phyloP scores from a whole-genome alignment of 371 early-diverging fungal genomes.

The Mortierella sp. region DNA sequence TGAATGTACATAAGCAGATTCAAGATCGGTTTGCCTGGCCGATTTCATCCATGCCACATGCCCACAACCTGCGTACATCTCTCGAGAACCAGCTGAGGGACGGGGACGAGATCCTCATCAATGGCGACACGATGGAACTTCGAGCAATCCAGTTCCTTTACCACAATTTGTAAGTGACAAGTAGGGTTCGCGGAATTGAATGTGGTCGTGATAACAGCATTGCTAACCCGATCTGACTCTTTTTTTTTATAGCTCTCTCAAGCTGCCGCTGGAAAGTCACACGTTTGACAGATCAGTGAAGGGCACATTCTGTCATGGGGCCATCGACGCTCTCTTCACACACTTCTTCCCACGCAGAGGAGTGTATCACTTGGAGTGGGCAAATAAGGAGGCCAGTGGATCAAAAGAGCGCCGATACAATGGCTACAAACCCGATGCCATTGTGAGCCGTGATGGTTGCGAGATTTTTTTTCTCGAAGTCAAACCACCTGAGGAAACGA shows the following conservation, averaged over 20 bases:
- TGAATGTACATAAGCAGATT: not conserved
- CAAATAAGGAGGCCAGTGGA: conserved; percentile 8
- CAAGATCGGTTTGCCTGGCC: not conserved
- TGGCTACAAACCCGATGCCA: conserved; percentile 24
- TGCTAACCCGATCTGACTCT: not conserved
- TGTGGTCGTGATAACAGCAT: not conserved
- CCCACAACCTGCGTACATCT: not conserved
- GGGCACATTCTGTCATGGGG: conserved; percentile 17
- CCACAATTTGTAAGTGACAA: conserved; percentile 10
- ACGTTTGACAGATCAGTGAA: conserved; percentile 7
- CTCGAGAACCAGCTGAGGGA: conserved; percentile 3
- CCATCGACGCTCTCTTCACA: conserved; percentile 13
- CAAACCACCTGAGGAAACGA: conserved; percentile 19
- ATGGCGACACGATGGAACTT: not conserved
- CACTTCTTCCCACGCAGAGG: conserved; percentile 5
- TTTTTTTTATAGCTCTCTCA: conserved; percentile 3
- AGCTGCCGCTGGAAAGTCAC: conserved; percentile 8
- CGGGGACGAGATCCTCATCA: not conserved
- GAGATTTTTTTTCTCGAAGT: conserved; percentile 18
- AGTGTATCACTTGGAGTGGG: conserved; percentile 10
- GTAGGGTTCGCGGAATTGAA: not conserved
- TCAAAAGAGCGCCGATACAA: conserved; percentile 11
- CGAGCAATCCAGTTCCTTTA: conserved; percentile 8
- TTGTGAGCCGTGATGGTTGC: conserved; percentile 3
- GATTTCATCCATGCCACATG: not conserved